A percentile compares a stretch with the other conserved stretches of the same genome.
These are phyloP conservation scores for Thymus quinquecostatus DNA, from an alignment of 257 asterid genomes.

Conservation along the genomic window DNA sequence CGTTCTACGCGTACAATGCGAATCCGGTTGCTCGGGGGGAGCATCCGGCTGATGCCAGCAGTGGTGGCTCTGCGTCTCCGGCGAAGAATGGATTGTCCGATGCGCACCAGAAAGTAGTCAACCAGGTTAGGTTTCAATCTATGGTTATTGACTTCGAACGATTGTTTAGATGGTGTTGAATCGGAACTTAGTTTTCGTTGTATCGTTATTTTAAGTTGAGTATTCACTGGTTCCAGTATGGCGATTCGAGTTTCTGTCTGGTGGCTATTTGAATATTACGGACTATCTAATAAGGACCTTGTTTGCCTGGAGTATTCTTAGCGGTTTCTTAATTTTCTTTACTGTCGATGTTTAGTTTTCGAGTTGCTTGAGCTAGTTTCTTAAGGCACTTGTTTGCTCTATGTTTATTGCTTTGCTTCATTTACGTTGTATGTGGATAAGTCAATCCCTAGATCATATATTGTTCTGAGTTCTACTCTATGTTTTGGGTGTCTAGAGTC, in stretches of 20 bases:
- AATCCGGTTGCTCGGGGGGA: constrained; percentile 42
- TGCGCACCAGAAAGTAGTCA: constrained; percentile 62
- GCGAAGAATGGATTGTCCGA: constrained; percentile 53
- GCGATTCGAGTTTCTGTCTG: constrained; percentile 21
- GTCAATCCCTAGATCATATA: background rate
- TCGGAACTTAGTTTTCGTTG: constrained; percentile 3
- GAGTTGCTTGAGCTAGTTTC: background rate
- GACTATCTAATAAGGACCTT: background rate
- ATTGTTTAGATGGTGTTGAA: background rate
- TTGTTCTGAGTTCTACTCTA: background rate
- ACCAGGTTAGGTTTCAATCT: constrained; percentile 53
- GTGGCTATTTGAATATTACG: background rate
- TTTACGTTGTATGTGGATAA: background rate
- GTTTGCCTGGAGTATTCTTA: background rate
- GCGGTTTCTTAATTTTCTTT: background rate
- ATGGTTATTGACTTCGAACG: background rate
- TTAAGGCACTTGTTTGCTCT: background rate
- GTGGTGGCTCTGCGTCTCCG: constrained; percentile 32
- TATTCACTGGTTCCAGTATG: background rate
- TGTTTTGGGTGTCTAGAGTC: background rate
- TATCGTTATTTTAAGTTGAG: constrained; percentile 15
- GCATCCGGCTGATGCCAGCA: constrained; percentile 39
- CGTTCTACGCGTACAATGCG: constrained; percentile 43
- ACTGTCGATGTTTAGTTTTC: background rate
- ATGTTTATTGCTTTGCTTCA: background rate